Evolutionary conservation across 371 early-diverging fungal species (phyloP).

Genomic region (Mortierella sp.): DNA sequence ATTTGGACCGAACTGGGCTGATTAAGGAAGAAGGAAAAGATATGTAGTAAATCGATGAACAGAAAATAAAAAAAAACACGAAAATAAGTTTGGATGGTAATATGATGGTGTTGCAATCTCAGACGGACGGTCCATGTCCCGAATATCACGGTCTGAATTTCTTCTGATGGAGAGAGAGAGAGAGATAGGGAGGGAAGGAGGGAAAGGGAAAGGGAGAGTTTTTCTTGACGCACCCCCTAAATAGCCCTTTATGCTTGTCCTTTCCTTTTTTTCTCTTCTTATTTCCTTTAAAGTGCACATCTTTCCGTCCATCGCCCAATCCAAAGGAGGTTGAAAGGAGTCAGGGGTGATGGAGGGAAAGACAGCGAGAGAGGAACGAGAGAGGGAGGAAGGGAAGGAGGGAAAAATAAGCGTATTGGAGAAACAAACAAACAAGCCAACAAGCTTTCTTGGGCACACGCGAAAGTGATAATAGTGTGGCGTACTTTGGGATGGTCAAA

Average conservation of each 20-base stretch:
- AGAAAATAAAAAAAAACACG: neutral
- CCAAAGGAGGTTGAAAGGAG: neutral
- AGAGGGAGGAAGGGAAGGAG: neutral
- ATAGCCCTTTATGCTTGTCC: neutral
- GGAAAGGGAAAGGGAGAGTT: neutral
- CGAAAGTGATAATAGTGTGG: neutral
- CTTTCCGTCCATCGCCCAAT: neutral
- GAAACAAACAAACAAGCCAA: neutral
- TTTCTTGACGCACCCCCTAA: neutral
- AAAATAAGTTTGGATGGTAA: neutral
- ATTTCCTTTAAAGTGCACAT: neutral
- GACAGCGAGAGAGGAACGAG: too few species aligned
- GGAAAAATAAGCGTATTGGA: neutral
- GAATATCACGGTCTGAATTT: neutral
- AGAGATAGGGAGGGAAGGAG: neutral
- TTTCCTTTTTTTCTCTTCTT: neutral
- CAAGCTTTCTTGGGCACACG: neutral
- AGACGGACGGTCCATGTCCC: neutral
- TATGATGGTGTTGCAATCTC: neutral
- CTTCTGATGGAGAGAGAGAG: neutral
- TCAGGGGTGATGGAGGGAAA: constrained; percentile 6
- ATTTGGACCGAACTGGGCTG: neutral
- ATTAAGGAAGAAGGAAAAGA: neutral
- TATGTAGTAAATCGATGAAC: neutral
- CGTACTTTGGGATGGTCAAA: neutral